These are phyloP conservation scores for Diaporthe amygdali DNA, from an alignment of 2,329 filamentous ascomycete genomes.

Conservation along the genomic window DNA sequence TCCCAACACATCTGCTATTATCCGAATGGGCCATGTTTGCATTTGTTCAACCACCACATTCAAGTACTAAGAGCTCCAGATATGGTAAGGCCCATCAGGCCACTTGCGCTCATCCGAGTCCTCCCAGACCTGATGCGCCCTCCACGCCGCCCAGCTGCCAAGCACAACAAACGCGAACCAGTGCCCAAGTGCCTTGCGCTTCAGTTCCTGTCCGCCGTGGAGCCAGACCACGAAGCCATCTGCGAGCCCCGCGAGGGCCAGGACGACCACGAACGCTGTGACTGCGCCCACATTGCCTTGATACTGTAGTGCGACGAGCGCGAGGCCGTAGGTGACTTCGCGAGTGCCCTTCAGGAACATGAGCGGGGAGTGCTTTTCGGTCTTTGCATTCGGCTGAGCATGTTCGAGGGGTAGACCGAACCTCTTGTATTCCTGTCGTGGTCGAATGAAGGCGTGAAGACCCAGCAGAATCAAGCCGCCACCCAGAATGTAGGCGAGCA, in stretches of 20 bases:
- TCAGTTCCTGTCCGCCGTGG: conserved; percentile 32
- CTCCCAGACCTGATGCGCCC: conserved; percentile 10
- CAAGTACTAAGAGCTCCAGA: not conserved
- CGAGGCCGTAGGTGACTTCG: conserved; percentile 38
- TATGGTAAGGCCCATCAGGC: not conserved
- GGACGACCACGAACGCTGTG: conserved; percentile 34
- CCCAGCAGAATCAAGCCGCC: not conserved
- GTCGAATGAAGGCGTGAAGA: conserved; percentile 14
- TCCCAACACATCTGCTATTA: too few species aligned
- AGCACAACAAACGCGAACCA: conserved; percentile 34
- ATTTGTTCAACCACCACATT: not conserved
- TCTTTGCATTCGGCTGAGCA: not conserved
- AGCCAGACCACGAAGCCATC: conserved; percentile 41
- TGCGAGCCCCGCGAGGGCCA: conserved; percentile 36
- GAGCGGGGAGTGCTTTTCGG: conserved; percentile 33
- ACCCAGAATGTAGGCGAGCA: conserved; percentile 9
- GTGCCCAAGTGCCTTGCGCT: conserved; percentile 31
- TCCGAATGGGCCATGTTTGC: too few species aligned
- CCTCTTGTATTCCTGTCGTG: conserved; percentile 14
- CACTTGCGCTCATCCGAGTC: conserved; percentile 7
- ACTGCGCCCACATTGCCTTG: conserved; percentile 36
- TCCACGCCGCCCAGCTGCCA: conserved; percentile 34
- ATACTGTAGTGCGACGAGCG: conserved; percentile 34
- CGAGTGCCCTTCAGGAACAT: conserved; percentile 42
- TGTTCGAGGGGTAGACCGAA: conserved; percentile 21